Evolutionary conservation across 352 stramenopile species (phyloP).

Genomic region (Phytophthora chlamydospora): DNA sequence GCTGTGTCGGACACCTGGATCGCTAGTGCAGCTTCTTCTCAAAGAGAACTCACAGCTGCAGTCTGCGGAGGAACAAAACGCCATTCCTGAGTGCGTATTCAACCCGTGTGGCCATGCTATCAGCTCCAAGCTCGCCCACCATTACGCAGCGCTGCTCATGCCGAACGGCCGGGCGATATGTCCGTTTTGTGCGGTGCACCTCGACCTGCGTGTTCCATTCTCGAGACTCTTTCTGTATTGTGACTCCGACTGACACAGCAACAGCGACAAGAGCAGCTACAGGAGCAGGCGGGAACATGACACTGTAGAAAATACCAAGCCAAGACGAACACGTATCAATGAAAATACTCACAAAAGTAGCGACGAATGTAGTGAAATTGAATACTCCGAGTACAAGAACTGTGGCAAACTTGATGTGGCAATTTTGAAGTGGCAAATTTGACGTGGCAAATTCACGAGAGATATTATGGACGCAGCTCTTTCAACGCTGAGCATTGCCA

Average conservation of each 20-base stretch:
- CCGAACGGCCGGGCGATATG: constrained; percentile 80
- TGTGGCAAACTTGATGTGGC: background rate
- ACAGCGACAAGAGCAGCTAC: constrained; percentile 1
- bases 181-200: constrained; percentile 77
- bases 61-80: constrained; percentile 56
- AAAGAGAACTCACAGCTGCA: constrained; percentile 82
- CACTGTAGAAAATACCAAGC: background rate
- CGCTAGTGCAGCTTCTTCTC: constrained; percentile 70
- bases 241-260: constrained; percentile 44
- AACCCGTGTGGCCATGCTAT: constrained; percentile 87
- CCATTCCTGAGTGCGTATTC: constrained; percentile 78
- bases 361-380: background rate
- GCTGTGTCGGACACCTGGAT: constrained; percentile 66
- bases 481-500: too few relatives aligned
- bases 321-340: background rate
- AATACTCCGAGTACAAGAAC: too few relatives aligned
- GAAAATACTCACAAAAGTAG: background rate
- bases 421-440: too few relatives aligned
- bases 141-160: constrained; percentile 72
- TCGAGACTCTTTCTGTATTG: constrained; percentile 82
- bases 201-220: constrained; percentile 67
- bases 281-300: constrained; percentile 5
- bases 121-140: constrained; percentile 61
- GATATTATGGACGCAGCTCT: too few relatives aligned
- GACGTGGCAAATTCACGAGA: too few relatives aligned